These are phyloP conservation scores for Periconia digitata DNA, from an alignment of 2,329 filamentous ascomycete species.

Conservation along the genomic window DNA sequence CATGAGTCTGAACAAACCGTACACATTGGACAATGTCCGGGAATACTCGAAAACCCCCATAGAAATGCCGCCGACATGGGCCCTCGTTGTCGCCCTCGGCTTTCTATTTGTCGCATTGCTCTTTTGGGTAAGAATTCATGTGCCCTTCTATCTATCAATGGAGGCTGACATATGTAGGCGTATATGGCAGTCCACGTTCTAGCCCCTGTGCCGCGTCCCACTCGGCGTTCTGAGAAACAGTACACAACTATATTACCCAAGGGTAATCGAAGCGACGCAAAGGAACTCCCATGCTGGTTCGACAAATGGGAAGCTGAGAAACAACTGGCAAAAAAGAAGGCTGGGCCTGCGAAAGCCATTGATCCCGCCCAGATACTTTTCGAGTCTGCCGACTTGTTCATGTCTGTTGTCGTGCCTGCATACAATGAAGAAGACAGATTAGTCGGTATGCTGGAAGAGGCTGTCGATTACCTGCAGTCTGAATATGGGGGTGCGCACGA, in stretches of 20 bases:
- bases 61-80: constrained; percentile 38
- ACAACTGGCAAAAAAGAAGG: constrained; percentile 47
- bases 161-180: constrained; percentile 48
- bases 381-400: constrained; percentile 75
- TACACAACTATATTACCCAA: constrained; percentile 75
- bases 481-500: constrained; percentile 63
- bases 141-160: neutral
- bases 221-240: constrained; percentile 77
- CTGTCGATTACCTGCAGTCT: constrained; percentile 79
- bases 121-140: constrained; percentile 29
- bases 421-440: constrained; percentile 92
- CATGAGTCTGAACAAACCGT: constrained; percentile 25
- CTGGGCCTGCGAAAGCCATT: constrained; percentile 20
- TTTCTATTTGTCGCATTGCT: constrained; percentile 26
- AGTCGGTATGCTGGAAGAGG: constrained; percentile 83
- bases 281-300: constrained; percentile 81
- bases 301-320: constrained; percentile 70
- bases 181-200: constrained; percentile 71
- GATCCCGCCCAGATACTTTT: constrained; percentile 55
- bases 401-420: constrained; percentile 91
- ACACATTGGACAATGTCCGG: constrained; percentile 27
- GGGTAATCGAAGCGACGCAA: constrained; percentile 57
- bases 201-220: constrained; percentile 76
- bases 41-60: constrained; percentile 15
- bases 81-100: constrained; percentile 25